Percentiles rank a stretch among this genome's conserved stretches.
phyloP scores from a whole-genome alignment of 345 rosid species.

The Diplotaxis tenuifolia region DNA sequence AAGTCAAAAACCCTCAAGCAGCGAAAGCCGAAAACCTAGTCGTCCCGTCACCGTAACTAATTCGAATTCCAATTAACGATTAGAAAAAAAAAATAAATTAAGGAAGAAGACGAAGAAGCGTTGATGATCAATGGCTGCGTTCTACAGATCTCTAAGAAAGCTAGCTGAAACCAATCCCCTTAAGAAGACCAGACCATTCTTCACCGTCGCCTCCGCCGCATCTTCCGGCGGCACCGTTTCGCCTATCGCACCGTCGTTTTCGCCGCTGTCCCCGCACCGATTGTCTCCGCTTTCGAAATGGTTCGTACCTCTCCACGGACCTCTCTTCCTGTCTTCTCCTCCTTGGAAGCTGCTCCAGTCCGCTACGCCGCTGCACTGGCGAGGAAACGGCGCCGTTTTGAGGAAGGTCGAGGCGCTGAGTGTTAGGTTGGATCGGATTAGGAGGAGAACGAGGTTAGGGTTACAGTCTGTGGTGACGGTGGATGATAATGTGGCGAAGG shows the following conservation, averaged over 20 bases:
- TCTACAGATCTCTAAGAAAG: conserved; percentile 46
- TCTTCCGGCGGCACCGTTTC: conserved; percentile 28
- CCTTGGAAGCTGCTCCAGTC: conserved; percentile 93
- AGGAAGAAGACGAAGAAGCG: conserved; percentile 29
- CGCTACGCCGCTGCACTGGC: conserved; percentile 62
- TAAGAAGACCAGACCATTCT: conserved; percentile 41
- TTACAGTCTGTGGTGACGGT: conserved; percentile 23
- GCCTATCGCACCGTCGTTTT: conserved; percentile 35
- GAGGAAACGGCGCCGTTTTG: conserved; percentile 49
- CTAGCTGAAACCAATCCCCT: conserved; percentile 33
- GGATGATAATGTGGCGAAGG: conserved; percentile 17
- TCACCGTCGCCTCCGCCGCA: conserved; percentile 33
- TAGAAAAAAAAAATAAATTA: not conserved
- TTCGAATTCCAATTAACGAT: not conserved
- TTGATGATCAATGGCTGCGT: conserved; percentile 52
- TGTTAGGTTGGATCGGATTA: conserved; percentile 45
- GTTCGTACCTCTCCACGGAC: conserved; percentile 68
- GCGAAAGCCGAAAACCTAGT: conserved; percentile 35
- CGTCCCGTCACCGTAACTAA: not conserved
- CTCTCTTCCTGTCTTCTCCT: conserved; percentile 70
- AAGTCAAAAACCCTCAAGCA: conserved; percentile 18
- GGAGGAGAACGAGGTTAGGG: conserved; percentile 33
- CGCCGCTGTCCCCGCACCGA: conserved; percentile 30
- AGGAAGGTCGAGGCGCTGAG: conserved; percentile 57
- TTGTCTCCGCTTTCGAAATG: conserved; percentile 52